Evolutionary conservation across 2,329 filamentous ascomycete species (phyloP).

Genomic region (Exophiala aquamarina): DNA sequence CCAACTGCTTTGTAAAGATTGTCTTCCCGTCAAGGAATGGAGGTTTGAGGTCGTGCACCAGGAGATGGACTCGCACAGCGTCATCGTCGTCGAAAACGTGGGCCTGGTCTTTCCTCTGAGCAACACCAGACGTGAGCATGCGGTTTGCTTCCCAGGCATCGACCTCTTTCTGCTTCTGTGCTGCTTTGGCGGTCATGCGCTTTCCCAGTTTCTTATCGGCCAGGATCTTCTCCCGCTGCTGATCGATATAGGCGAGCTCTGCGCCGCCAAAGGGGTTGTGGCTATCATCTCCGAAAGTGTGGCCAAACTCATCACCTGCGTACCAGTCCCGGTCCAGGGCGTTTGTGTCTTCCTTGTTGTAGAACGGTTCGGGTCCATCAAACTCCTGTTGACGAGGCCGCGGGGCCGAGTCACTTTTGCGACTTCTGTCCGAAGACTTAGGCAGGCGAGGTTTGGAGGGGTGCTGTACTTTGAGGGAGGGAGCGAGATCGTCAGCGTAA

Average conservation of each 20-base stretch:
- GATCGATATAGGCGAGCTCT: conserved; percentile 71
- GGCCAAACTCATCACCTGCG: conserved; percentile 77
- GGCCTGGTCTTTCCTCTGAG: conserved; percentile 79
- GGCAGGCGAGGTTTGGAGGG: conserved; percentile 39
- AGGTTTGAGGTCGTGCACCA: conserved; percentile 90
- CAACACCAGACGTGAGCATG: conserved; percentile 95
- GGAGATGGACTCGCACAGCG: conserved; percentile 79
- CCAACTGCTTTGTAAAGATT: conserved; percentile 95
- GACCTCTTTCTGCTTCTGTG: conserved; percentile 89
- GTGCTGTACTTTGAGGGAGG: conserved; percentile 44
- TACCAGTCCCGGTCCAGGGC: conserved; percentile 93
- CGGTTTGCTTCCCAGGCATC: conserved; percentile 99
- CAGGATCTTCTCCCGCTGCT: conserved; percentile 70
- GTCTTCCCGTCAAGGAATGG: conserved; percentile 93
- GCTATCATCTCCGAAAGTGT: conserved; percentile 85
- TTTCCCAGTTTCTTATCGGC: conserved; percentile 77
- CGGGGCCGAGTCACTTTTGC: conserved; percentile 28
- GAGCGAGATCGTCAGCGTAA: conserved; percentile 25
- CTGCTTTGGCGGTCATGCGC: conserved; percentile 68
- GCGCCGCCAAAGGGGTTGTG: conserved; percentile 87
- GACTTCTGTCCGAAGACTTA: conserved; percentile 27
- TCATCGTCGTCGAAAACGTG: conserved; percentile 91
- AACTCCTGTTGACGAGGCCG: conserved; percentile 55
- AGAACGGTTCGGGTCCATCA: conserved; percentile 61
- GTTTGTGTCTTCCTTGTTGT: conserved; percentile 67